Evolutionary conservation across 1,284 basidiomycete genomes (phyloP).

Genomic region (Bondarzewia mesenterica): DNA sequence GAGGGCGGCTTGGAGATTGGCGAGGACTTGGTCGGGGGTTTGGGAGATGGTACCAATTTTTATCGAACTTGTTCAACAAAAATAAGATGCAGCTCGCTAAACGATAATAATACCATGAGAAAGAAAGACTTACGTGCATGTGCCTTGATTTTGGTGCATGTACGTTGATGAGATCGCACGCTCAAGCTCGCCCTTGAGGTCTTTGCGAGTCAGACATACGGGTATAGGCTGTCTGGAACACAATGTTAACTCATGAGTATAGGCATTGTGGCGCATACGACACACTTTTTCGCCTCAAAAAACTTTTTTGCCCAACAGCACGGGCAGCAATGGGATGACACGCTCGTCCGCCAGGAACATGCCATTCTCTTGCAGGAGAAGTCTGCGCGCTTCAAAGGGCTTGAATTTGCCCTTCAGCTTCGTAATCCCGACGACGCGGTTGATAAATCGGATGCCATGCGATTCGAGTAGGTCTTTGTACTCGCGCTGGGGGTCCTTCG

Average conservation of each 20-base stretch:
- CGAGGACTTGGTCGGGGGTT: conserved; percentile 63
- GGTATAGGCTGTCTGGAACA: conserved; percentile 83
- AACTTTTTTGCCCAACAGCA: conserved; percentile 84
- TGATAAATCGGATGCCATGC: conserved; percentile 81
- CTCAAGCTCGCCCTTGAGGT: conserved; percentile 86
- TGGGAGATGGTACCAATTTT: conserved; percentile 80
- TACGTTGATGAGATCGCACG: conserved; percentile 88
- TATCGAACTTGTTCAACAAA: conserved; percentile 52
- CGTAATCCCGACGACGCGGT: conserved; percentile 84
- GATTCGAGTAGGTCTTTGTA: conserved; percentile 88
- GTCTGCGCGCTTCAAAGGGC: conserved; percentile 82
- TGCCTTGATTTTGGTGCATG: conserved; percentile 90
- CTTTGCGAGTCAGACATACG: conserved; percentile 78
- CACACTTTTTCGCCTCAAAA: conserved; percentile 90
- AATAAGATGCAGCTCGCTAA: background rate
- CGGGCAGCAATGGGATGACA: conserved; percentile 81
- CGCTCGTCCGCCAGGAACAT: conserved; percentile 92
- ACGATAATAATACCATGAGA: background rate
- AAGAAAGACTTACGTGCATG: conserved; percentile 83
- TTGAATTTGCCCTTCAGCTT: conserved; percentile 93
- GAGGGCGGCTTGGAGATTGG: conserved; percentile 75
- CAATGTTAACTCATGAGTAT: background rate
- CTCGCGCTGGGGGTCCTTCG: conserved; percentile 91
- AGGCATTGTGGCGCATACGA: conserved; percentile 2
- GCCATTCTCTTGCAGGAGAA: conserved; percentile 83